Conservation (phyloP, 208 protist species). For the Trypanosoma lewisi region DNA sequence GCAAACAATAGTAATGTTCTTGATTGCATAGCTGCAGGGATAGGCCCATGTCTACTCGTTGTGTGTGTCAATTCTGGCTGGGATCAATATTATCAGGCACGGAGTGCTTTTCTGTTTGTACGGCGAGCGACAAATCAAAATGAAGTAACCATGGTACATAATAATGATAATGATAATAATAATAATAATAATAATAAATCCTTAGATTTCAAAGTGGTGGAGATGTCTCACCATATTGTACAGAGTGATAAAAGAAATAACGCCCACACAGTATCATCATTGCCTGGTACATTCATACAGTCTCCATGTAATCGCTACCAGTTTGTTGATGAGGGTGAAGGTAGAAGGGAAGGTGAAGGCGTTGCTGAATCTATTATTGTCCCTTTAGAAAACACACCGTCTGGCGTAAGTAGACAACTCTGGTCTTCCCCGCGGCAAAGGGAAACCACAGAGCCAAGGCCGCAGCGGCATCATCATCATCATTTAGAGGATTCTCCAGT, state of each 20-base stretch:
- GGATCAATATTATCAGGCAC: slow-evolving; percentile 30
- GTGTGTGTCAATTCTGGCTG: slow-evolving; percentile 31
- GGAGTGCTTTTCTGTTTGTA: slow-evolving; percentile 30
- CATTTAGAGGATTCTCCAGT: neutral
- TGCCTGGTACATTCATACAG: neutral
- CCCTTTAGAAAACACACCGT: neutral
- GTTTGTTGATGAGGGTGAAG: too few species aligned
- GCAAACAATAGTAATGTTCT: slow-evolving; percentile 3
- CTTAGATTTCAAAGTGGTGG: neutral
- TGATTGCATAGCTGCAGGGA: slow-evolving; percentile 15
- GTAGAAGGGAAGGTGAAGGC: too few species aligned
- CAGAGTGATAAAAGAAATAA: neutral
- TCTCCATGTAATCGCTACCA: neutral
- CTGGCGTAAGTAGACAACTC: neutral
- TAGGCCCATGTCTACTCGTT: slow-evolving; percentile 25
- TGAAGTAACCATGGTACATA: neutral
- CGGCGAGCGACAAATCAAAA: slow-evolving; percentile 16
- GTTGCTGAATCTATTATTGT: too few species aligned
- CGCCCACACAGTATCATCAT: neutral
- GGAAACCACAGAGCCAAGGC: slow-evolving; percentile 8
- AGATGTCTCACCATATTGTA: neutral
- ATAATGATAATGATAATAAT: neutral
- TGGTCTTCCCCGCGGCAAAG: slow-evolving; percentile 10
- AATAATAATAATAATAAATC: too few species aligned
- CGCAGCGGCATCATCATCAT: too few species aligned